A percentile compares a stretch with the other conserved stretches of the same genome.
These are phyloP conservation scores for Penicillium fimorum DNA, from an alignment of 495 filamentous ascomycete species.

Conservation along the genomic window DNA sequence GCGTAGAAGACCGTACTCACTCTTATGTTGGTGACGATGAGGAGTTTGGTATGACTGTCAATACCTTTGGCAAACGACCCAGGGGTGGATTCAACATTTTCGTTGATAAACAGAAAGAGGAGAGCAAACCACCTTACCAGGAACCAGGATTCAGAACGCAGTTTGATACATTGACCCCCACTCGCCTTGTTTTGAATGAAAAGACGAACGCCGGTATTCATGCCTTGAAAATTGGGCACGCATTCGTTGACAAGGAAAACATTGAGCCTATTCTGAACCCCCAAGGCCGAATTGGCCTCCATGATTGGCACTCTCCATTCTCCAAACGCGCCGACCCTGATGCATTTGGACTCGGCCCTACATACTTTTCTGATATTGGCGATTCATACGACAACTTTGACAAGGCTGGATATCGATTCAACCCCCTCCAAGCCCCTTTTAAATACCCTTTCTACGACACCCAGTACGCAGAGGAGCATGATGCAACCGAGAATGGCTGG, in stretches of 20 bases:
- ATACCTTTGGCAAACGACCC: slow-evolving; percentile 19
- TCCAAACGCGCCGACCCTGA: slow-evolving; percentile 28
- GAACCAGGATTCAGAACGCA: slow-evolving; percentile 10
- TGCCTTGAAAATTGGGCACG: slow-evolving; percentile 8
- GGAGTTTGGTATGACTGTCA: slow-evolving; percentile 32
- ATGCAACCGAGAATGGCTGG: slow-evolving; percentile 12
- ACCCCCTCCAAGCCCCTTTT: slow-evolving; percentile 38
- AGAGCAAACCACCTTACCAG: slow-evolving; percentile 11
- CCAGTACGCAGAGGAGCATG: slow-evolving; percentile 15
- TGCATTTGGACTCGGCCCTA: slow-evolving; percentile 29
- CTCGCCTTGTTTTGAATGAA: slow-evolving; percentile 25
- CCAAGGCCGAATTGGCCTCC: slow-evolving; percentile 33
- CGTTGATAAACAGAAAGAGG: slow-evolving; percentile 24
- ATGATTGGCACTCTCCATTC: slow-evolving; percentile 32
- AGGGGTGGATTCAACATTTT: slow-evolving; percentile 37
- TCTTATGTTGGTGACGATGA: slow-evolving; percentile 24
- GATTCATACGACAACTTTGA: slow-evolving; percentile 28
- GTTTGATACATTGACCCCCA: slow-evolving; percentile 22
- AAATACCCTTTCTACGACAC: slow-evolving; percentile 18
- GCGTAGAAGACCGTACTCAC: slow-evolving; percentile 4
- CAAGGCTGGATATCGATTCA: slow-evolving; percentile 35
- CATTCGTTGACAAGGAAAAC: slow-evolving; percentile 40
- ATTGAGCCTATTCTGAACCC: slow-evolving; percentile 42
- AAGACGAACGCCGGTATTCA: slow-evolving; percentile 18
- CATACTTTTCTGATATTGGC: slow-evolving; percentile 34